phyloP scores from a whole-genome alignment of 2,329 filamentous ascomycete species.

The Chaetomium sp. region DNA sequence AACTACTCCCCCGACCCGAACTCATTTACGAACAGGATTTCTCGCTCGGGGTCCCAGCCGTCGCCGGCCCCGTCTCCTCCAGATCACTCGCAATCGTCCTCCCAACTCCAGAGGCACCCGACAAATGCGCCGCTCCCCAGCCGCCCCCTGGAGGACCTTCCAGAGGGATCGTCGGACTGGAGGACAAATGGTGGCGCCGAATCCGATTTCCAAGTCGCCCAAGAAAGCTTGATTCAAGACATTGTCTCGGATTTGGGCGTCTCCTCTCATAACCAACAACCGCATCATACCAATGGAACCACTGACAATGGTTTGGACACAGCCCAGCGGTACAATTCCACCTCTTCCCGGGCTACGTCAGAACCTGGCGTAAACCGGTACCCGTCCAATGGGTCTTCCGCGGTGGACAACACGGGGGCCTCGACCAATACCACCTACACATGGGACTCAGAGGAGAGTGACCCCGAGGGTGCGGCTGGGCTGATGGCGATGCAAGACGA shows the following conservation, averaged over 20 bases:
- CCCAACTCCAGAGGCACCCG: slow-evolving; percentile 49
- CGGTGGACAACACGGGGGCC: slow-evolving; percentile 33
- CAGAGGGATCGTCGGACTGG: slow-evolving; percentile 37
- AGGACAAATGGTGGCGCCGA: slow-evolving; percentile 31
- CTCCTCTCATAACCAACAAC: slow-evolving; percentile 32
- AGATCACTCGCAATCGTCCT: slow-evolving; percentile 35
- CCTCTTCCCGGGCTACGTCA: slow-evolving; percentile 35
- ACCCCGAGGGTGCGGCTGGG: slow-evolving; percentile 80
- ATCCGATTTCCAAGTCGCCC: slow-evolving; percentile 36
- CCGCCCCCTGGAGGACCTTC: slow-evolving; percentile 40
- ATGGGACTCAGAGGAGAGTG: slow-evolving; percentile 65
- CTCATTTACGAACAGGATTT: slow-evolving; percentile 38
- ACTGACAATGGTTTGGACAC: slow-evolving; percentile 42
- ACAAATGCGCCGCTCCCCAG: slow-evolving; percentile 55
- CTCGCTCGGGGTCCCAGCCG: slow-evolving; percentile 44
- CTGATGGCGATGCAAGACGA: slow-evolving; percentile 77
- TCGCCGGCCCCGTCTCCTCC: slow-evolving; percentile 43
- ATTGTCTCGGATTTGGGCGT: slow-evolving; percentile 49
- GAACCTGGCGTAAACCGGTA: slow-evolving; percentile 33
- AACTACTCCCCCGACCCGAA: slow-evolving; percentile 44
- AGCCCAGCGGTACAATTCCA: slow-evolving; percentile 46
- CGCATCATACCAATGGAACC: slow-evolving; percentile 40
- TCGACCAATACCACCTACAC: slow-evolving; percentile 31
- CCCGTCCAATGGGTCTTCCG: slow-evolving; percentile 36
- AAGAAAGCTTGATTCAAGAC: slow-evolving; percentile 51